These are phyloP conservation scores for Tillandsia fasciculata DNA, from an alignment of 176 grass and related monocot genomes.

Conservation along the genomic window DNA sequence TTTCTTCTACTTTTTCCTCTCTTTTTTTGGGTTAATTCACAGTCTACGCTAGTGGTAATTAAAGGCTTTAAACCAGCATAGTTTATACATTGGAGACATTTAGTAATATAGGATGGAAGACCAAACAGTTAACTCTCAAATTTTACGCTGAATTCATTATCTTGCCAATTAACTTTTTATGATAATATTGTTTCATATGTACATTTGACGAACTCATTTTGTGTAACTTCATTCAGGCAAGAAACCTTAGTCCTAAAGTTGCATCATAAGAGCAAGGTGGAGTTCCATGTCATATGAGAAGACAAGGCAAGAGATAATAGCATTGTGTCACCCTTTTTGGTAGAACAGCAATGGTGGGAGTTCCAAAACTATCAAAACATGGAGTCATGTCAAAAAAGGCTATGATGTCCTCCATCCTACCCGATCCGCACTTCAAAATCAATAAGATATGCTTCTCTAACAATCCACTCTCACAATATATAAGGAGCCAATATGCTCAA, in stretches of 20 bases:
- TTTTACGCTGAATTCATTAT: background rate
- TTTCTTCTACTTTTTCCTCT: too few relatives aligned
- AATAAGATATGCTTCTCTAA: conserved; percentile 27
- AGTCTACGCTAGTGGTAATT: too few relatives aligned
- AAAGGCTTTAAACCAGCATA: too few relatives aligned
- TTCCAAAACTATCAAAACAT: conserved; percentile 45
- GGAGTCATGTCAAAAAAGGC: conserved; percentile 33
- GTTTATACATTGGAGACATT: too few relatives aligned
- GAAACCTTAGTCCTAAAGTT: conserved; percentile 13
- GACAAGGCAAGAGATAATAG: conserved; percentile 18
- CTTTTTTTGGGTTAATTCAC: too few relatives aligned
- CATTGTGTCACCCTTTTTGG: conserved; percentile 29
- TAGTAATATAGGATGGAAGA: too few relatives aligned
- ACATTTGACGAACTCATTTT: background rate
- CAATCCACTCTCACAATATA: conserved; percentile 34
- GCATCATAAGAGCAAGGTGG: conserved; percentile 24
- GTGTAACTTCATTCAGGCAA: background rate
- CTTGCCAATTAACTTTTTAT: background rate
- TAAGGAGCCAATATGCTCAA: conserved; percentile 26
- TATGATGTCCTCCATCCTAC: conserved; percentile 23
- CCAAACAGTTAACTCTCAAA: too few relatives aligned
- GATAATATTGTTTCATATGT: conserved; percentile 10
- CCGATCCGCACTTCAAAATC: conserved; percentile 11
- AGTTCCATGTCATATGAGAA: conserved; percentile 29
- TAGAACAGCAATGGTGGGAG: conserved; percentile 25